These are phyloP conservation scores for Cryptococcus hybrid DNA, from an alignment of 1,284 basidiomycete species.

Conservation along the genomic window DNA sequence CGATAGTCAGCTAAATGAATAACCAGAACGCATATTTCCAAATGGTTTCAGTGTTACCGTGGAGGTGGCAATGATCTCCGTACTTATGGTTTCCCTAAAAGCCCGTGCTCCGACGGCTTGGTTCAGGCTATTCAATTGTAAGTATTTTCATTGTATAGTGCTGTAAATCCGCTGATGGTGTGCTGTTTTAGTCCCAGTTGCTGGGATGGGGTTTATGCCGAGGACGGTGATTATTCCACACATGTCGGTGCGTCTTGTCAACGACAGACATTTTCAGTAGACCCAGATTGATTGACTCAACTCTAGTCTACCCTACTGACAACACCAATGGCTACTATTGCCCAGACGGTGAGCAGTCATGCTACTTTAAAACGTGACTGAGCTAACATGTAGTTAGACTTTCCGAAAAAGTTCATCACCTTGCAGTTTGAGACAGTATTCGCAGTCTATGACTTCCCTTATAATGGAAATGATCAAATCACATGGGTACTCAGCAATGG, in stretches of 20 bases:
- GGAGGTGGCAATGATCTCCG: conserved; percentile 13
- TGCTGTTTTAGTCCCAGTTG: conserved; percentile 18
- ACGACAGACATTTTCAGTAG: background rate
- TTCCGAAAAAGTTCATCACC: conserved; percentile 25
- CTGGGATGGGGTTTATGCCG: conserved; percentile 24
- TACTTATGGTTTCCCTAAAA: conserved; percentile 18
- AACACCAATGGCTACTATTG: conserved; percentile 20
- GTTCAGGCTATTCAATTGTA: conserved; percentile 18
- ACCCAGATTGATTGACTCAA: background rate
- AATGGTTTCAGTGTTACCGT: conserved; percentile 23
- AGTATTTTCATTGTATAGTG: background rate
- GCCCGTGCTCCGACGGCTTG: conserved; percentile 13
- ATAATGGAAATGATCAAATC: conserved; percentile 16
- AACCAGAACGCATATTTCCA: background rate
- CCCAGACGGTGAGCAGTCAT: conserved; percentile 8
- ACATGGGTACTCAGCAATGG: conserved; percentile 22
- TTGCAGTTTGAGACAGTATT: conserved; percentile 27
- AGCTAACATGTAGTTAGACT: background rate
- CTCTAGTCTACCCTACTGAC: conserved; percentile 17
- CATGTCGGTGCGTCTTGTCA: conserved; percentile 13
- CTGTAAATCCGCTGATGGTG: background rate
- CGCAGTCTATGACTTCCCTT: conserved; percentile 14
- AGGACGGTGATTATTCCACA: conserved; percentile 15
- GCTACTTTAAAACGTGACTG: background rate
- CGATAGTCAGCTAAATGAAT: background rate